phyloP scores from a whole-genome alignment of 2,329 filamentous ascomycete genomes.

The Gaeumannomyces tritici region DNA sequence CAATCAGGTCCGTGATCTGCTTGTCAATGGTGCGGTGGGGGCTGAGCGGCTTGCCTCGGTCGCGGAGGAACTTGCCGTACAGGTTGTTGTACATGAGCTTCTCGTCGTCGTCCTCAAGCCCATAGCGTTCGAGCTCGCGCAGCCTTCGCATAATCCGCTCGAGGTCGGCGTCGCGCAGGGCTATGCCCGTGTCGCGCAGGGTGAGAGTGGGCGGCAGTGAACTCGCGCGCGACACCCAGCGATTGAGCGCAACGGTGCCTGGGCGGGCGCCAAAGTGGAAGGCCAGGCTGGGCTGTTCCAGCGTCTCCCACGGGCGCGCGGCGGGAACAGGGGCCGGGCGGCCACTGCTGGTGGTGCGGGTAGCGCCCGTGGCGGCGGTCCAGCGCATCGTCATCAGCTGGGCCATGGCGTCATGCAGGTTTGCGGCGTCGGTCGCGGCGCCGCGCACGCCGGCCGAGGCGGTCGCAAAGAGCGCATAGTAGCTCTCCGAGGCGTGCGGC shows the following conservation, averaged over 20 bases:
- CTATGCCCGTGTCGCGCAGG: conserved; percentile 46
- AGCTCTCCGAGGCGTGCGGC: conserved; percentile 44
- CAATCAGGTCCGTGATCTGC: conserved; percentile 64
- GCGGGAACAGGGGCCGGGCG: conserved; percentile 26
- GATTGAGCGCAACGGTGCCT: conserved; percentile 63
- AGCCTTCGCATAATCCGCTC: conserved; percentile 48
- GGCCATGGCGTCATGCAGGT: conserved; percentile 45
- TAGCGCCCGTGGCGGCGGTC: conserved; percentile 11
- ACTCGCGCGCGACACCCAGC: conserved; percentile 54
- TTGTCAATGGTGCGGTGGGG: conserved; percentile 57
- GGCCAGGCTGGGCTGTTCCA: conserved; percentile 65
- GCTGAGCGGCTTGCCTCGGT: conserved; percentile 51
- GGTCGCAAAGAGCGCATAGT: conserved; percentile 46
- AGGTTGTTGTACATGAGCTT: conserved; percentile 52
- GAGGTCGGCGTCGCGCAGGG: conserved; percentile 52
- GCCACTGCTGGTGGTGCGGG: background rate
- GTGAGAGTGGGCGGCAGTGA: conserved; percentile 44
- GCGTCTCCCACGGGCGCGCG: conserved; percentile 54
- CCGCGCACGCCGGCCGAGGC: conserved; percentile 30
- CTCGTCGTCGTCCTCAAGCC: conserved; percentile 46
- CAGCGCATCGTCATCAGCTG: conserved; percentile 48
- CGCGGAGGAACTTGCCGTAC: conserved; percentile 59
- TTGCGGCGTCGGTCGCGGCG: conserved; percentile 34
- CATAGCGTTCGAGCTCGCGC: conserved; percentile 41
- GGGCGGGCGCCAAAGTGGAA: conserved; percentile 57